phyloP scores from a whole-genome alignment of 305 asterid species.

The Ruellia speciosa region DNA sequence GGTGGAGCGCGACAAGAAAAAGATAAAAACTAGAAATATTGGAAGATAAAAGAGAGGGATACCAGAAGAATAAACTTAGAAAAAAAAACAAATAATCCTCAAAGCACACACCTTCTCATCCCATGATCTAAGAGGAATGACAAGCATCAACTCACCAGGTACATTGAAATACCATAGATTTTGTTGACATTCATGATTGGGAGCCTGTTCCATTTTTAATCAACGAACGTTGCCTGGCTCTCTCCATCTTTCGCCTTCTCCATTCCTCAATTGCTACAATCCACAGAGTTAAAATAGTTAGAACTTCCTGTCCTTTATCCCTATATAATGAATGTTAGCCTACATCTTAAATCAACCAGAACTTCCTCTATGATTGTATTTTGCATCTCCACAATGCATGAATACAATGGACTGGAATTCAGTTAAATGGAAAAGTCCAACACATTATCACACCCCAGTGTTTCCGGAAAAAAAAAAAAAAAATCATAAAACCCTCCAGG shows the following conservation, averaged over 20 bases:
- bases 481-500: too few relatives aligned
- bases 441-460: too few relatives aligned
- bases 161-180: not conserved
- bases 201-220: slow-evolving; percentile 43
- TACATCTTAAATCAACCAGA: not conserved
- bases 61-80: too few relatives aligned
- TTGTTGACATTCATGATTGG: slow-evolving; percentile 12
- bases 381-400: not conserved
- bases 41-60: too few relatives aligned
- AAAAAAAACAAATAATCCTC: too few relatives aligned
- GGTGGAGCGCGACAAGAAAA: too few relatives aligned
- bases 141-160: not conserved
- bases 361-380: not conserved
- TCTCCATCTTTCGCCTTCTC: slow-evolving; percentile 87
- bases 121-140: not conserved
- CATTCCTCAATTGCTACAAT: slow-evolving; percentile 74
- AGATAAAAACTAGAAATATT: too few relatives aligned
- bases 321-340: too few relatives aligned
- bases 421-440: not conserved
- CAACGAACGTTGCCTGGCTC: slow-evolving; percentile 65
- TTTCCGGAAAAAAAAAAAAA: too few relatives aligned
- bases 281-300: slow-evolving; percentile 3
- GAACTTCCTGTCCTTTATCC: not conserved
- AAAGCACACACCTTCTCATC: not conserved
- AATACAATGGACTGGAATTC: not conserved